Evolutionary conservation across 352 stramenopile species (phyloP).

Genomic region (Pythium phragmitis): DNA sequence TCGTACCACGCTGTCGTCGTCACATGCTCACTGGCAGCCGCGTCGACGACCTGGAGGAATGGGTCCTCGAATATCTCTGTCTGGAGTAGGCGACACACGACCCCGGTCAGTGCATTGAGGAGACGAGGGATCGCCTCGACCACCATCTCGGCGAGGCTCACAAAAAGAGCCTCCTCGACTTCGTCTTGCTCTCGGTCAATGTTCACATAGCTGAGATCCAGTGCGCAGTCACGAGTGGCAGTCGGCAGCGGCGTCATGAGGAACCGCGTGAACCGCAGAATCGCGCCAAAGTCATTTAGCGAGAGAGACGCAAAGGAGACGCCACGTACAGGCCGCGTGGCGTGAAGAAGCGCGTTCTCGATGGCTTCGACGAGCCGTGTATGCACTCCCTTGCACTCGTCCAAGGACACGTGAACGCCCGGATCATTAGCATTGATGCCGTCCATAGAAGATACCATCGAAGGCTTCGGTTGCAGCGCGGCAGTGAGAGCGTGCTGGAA

Average conservation of each 20-base stretch:
- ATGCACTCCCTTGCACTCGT: neutral
- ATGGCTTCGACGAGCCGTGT: neutral
- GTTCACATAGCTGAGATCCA: neutral
- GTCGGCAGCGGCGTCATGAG: neutral
- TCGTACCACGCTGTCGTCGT: constrained; percentile 8
- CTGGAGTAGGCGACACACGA: neutral
- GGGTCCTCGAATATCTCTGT: constrained; percentile 1
- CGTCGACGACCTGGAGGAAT: neutral
- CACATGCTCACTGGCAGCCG: neutral
- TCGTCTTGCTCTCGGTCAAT: neutral
- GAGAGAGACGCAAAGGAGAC: neutral
- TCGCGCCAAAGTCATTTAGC: neutral
- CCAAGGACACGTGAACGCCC: neutral
- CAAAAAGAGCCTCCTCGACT: neutral
- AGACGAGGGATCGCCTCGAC: constrained; percentile 4
- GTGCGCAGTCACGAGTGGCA: neutral
- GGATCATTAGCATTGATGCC: neutral
- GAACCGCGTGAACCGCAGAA: neutral
- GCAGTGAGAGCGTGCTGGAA: neutral
- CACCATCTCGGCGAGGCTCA: constrained; percentile 11
- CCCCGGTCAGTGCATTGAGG: neutral
- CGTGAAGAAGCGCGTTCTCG: neutral
- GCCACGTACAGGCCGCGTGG: neutral
- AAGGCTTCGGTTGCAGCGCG: neutral
- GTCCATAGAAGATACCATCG: too few species aligned